Evolutionary conservation across 192 early-diverging fungal species (phyloP).

Genomic region (Dispira simplex): DNA sequence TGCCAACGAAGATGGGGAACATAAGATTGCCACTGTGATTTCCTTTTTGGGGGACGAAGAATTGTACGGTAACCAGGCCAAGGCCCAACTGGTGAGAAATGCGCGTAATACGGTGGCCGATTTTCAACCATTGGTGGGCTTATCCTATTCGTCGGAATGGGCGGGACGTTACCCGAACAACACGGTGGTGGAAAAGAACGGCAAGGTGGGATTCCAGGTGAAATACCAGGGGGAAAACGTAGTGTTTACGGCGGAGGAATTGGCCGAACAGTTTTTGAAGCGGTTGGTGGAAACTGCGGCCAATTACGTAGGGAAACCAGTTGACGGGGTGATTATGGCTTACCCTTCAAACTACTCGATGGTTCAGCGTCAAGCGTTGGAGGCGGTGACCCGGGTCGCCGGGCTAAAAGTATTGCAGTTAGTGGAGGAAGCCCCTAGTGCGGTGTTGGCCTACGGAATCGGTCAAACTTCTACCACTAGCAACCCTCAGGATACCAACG

Average conservation of each 20-base stretch:
- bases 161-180: slow-evolving; percentile 30
- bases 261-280: slow-evolving; percentile 63
- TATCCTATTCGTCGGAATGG: slow-evolving; percentile 17
- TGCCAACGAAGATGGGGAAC: slow-evolving; percentile 97
- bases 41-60: slow-evolving; percentile 87
- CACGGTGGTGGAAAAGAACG: slow-evolving; percentile 37
- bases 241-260: slow-evolving; percentile 52
- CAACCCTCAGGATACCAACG: slow-evolving; percentile 49
- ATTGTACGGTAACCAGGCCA: slow-evolving; percentile 61
- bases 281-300: slow-evolving; percentile 80
- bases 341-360: slow-evolving; percentile 75
- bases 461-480: slow-evolving; percentile 30
- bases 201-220: slow-evolving; percentile 43
- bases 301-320: slow-evolving; percentile 60
- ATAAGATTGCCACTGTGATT: slow-evolving; percentile 86
- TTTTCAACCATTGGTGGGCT: slow-evolving; percentile 74
- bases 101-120: slow-evolving; percentile 78
- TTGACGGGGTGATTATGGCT: slow-evolving; percentile 73
- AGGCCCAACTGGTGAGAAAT: slow-evolving; percentile 75
- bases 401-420: slow-evolving; percentile 69
- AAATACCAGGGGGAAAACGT: slow-evolving; percentile 36
- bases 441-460: slow-evolving; percentile 70
- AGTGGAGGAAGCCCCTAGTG: slow-evolving; percentile 80
- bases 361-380: slow-evolving; percentile 48
- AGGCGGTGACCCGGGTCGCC: slow-evolving; percentile 48